Evolutionary conservation across 2,329 filamentous ascomycete genomes (phyloP), one percentile per base, ranked within the genome.

Genomic region (Salinomyces thailandicus): DNA sequence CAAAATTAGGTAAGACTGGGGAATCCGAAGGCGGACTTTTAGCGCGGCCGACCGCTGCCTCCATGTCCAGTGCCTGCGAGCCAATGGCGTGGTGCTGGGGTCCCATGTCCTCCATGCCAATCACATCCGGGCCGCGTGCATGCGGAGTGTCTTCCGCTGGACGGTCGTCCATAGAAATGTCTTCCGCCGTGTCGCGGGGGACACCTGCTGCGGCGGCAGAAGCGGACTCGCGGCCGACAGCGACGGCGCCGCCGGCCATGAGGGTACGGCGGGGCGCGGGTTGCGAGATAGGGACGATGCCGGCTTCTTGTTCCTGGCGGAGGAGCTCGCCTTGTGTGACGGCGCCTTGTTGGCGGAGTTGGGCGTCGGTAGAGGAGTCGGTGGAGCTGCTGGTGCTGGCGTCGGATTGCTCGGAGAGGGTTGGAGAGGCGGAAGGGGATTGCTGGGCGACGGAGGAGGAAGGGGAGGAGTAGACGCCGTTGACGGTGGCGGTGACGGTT

Each of bases 31-130:
- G 30, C 14, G 52, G 53, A 16, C 48, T 52, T 30, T 49, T 53
- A 18, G 41, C 43, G 19, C 58, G 43, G 2, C 62, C 62, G 8
- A 63, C 54, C 5, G 62, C 62, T 31, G 60, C 60, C 31, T 66
- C 60, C 42, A 66, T 52, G 39, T 64, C 60, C 13, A 66, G 46
- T 4, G 29, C 36, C 1, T 38, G 47, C 11, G 24, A n/a, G 1
- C 45, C 50, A 2, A 50, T 27, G 11, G 55, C 27, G 58, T 64
- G 12, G 57, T 63, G 36, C 84, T 69, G 87, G 7, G 83, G 78
- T 0, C 91, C 91, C 46, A 85, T 81, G 55, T 98, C 91, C 49
- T 84, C 78, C 41, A 86, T 77, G 4, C 87, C 89, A 34, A 96
- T 81, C 48, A 85, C 72, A 18, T 85, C 77, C 0, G 91, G 91